A percentile compares a stretch with the other conserved stretches of the same genome.
Conservation (phyloP, 2,329 filamentous ascomycete genomes). For the Aspergillus niger region DNA sequence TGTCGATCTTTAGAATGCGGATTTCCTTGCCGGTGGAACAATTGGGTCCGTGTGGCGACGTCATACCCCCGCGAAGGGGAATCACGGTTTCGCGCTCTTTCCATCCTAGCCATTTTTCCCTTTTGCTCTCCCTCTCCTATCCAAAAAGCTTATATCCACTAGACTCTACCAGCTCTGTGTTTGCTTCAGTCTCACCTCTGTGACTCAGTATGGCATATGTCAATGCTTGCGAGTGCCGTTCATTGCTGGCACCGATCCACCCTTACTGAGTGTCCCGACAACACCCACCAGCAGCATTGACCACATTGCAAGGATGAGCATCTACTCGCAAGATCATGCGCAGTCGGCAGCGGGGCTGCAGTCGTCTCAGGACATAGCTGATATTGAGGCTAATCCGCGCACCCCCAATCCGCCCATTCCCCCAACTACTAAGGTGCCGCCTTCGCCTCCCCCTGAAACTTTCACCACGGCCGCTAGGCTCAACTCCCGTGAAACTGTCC, state of each 20-base stretch:
- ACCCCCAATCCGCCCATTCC: slow-evolving; percentile 23
- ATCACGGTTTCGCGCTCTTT: background rate
- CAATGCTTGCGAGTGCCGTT: background rate
- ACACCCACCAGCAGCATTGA: background rate
- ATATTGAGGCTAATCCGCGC: slow-evolving; percentile 41
- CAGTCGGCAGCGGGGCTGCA: slow-evolving; percentile 20
- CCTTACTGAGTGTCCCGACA: background rate
- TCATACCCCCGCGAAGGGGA: slow-evolving; percentile 11
- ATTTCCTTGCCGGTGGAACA: background rate
- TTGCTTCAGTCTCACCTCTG: background rate
- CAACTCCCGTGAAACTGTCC: slow-evolving; percentile 37
- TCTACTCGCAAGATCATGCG: slow-evolving; percentile 37
- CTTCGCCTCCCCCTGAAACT: slow-evolving; percentile 25
- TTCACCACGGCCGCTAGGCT: slow-evolving; percentile 31
- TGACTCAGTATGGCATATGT: background rate
- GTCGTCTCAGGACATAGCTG: slow-evolving; percentile 26
- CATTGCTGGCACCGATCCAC: background rate
- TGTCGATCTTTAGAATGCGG: background rate
- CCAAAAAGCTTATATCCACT: background rate
- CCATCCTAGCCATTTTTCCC: background rate
- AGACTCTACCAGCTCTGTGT: background rate
- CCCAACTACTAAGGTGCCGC: slow-evolving; percentile 21
- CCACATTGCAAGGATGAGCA: slow-evolving; percentile 31
- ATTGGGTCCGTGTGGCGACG: slow-evolving; percentile 5
- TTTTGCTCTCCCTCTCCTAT: background rate